Conservation (phyloP, 371 early-diverging fungal species). For the Rhizopus delemar region DNA sequence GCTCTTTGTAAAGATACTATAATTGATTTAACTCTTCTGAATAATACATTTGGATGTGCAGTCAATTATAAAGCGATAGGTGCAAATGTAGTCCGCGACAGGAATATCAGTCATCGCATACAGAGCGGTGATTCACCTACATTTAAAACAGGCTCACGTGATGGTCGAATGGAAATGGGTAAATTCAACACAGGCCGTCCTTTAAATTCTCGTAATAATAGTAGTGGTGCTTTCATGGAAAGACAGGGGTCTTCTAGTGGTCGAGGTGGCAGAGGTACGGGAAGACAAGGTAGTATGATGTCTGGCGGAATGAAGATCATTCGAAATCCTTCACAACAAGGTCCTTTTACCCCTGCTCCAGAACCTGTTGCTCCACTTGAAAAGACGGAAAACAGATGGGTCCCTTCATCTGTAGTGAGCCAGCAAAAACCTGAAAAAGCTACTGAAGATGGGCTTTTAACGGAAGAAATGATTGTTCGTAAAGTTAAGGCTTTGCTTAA, state of each 20-base stretch:
- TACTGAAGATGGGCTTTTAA: conserved; percentile 45
- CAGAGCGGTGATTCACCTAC: conserved; percentile 44
- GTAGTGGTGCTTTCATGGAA: conserved; percentile 38
- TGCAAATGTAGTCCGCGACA: conserved; percentile 23
- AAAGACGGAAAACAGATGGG: conserved; percentile 84
- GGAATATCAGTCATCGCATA: conserved; percentile 45
- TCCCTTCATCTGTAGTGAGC: conserved; percentile 50
- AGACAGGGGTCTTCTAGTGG: conserved; percentile 35
- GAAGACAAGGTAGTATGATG: conserved; percentile 39
- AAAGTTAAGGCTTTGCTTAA: conserved; percentile 88
- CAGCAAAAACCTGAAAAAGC: conserved; percentile 15
- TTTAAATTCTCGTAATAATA: conserved; percentile 48
- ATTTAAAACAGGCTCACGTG: conserved; percentile 47
- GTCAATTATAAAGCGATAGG: background rate
- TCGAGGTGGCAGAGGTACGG: conserved; percentile 43
- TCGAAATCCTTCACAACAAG: conserved; percentile 46
- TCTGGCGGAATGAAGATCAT: conserved; percentile 37
- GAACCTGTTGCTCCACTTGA: conserved; percentile 73
- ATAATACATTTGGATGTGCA: background rate
- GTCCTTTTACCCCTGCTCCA: conserved; percentile 46
- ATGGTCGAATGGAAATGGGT: conserved; percentile 51
- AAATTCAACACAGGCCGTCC: conserved; percentile 53
- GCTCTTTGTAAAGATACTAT: conserved; percentile 67
- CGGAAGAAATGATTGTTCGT: conserved; percentile 67
- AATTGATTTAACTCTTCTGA: conserved; percentile 45